Base-by-base conservation (phyloP, 1,284 basidiomycete genomes). In the Cutaneotrichosporon cavernicola region DNA sequence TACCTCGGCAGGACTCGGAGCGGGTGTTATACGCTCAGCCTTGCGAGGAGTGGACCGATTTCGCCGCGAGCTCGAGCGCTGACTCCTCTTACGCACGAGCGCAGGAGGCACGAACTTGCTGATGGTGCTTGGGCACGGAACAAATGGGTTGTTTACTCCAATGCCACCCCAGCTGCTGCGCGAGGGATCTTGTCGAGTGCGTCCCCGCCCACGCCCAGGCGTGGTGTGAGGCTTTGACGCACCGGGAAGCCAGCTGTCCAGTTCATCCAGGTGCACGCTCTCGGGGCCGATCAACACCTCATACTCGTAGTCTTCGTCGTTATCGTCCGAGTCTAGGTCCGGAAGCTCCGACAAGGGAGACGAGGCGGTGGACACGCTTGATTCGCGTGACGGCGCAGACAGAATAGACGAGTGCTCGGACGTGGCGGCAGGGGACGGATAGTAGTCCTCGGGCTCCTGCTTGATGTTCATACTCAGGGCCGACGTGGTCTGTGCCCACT, bases 241-340 rank as follows among this genome's bases (percentile, higher is more conserved):
- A n/a, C 34, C 43, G 2, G 73, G 71, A 46, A 77, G 65, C 74
- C 74, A 74, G n/a, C 72, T 73, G 58, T 79, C 77, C 4, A 79
- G 67, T 62, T 79, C 77, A 22, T 79, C 77, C 30, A 79, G 56
- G 13, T 64, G 68, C 22, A 79, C 63, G 60, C 75, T 78, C 68
- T 79, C 77, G 3, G 77, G 77, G 9, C 77, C 77, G 9, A 72
- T 50, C 21, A 77, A 62, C 11, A 72, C 59, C 56, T 75, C 73
- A 21, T 74, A 70, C 32, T 31, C 43, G 18, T 26, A 56, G 22
- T 56, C 55, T 11, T 51, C 43, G 36, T 60, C 64, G 58, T 43
- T 53, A 2, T 47, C 21, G 32, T 60, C 58, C 13, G 50, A 60
- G 38, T 56, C 70, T 7, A 71, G 56, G 21, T 65, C 63, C 36